These are phyloP conservation scores for Haematococcus sp. DNA, from an alignment of 139 green algal species.

Conservation along the genomic window DNA sequence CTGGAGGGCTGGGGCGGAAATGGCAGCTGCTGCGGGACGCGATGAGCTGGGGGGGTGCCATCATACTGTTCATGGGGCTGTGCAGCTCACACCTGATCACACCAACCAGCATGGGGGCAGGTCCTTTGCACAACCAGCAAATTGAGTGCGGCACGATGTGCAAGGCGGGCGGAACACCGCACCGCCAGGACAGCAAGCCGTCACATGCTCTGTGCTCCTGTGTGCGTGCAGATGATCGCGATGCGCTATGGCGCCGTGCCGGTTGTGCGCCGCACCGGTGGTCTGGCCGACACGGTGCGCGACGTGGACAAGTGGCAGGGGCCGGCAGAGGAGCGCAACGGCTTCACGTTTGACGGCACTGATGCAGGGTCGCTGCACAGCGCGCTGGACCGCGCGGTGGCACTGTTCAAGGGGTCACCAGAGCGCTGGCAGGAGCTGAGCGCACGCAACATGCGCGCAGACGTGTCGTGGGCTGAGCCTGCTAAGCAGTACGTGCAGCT, in stretches of 20 bases:
- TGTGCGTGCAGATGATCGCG: slow-evolving; percentile 64
- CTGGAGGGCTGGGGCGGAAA: background rate
- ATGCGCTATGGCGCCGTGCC: slow-evolving; percentile 71
- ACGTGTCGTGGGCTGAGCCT: slow-evolving; percentile 39
- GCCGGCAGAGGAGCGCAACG: slow-evolving; percentile 49
- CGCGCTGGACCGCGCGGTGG: slow-evolving; percentile 74
- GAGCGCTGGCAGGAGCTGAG: slow-evolving; percentile 42
- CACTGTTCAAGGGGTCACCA: slow-evolving; percentile 46
- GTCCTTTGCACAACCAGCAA: too few relatives aligned
- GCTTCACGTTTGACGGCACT: slow-evolving; percentile 87
- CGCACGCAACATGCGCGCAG: slow-evolving; percentile 46
- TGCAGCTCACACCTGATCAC: too few relatives aligned
- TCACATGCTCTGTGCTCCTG: background rate
- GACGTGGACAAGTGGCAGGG: slow-evolving; percentile 27
- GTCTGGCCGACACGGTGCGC: slow-evolving; percentile 78
- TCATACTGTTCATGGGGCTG: too few relatives aligned
- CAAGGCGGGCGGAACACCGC: too few relatives aligned
- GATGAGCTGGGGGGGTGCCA: too few relatives aligned
- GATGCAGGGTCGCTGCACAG: slow-evolving; percentile 68
- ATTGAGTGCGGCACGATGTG: too few relatives aligned
- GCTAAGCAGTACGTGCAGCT: slow-evolving; percentile 46
- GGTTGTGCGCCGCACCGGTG: slow-evolving; percentile 70
- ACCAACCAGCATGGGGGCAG: too few relatives aligned
- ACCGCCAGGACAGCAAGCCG: too few relatives aligned
- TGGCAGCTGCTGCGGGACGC: too few relatives aligned